These are phyloP conservation scores for Skeletonema tropicum DNA, from an alignment of 108 stramenopile genomes.

Conservation along the genomic window DNA sequence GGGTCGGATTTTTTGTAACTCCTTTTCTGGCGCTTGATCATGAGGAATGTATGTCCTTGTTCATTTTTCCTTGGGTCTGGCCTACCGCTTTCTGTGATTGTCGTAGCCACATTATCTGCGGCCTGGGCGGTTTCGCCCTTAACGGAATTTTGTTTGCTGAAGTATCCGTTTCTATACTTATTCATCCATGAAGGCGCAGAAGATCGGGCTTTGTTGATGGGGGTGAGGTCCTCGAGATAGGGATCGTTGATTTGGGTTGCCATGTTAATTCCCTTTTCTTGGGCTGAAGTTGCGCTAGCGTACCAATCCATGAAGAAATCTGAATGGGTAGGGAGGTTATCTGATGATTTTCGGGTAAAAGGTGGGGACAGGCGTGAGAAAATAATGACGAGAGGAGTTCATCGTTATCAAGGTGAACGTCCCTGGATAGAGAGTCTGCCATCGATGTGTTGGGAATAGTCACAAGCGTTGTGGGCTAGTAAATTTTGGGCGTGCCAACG, in stretches of 20 bases:
- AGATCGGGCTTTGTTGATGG: slow-evolving; percentile 9
- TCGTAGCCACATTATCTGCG: background rate
- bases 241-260: background rate
- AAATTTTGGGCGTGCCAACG: slow-evolving; percentile 5
- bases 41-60: background rate
- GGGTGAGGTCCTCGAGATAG: slow-evolving; percentile 6
- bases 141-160: slow-evolving; percentile 4
- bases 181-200: slow-evolving; percentile 21
- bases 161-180: background rate
- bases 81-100: slow-evolving; percentile 17
- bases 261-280: background rate
- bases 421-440: slow-evolving; percentile 21
- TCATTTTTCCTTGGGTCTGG: slow-evolving; percentile 9
- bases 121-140: slow-evolving; percentile 4
- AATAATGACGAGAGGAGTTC: background rate
- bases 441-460: slow-evolving; percentile 18
- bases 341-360: background rate
- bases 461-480: background rate
- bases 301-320: background rate
- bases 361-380: background rate
- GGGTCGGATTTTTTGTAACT: too few relatives aligned
- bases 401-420: slow-evolving; percentile 6
- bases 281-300: background rate
- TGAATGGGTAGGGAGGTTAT: background rate
- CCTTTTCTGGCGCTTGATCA: slow-evolving; percentile 5